These are phyloP conservation scores for Thalassiosira gravida DNA, from an alignment of 352 stramenopile genomes.

Conservation along the genomic window DNA sequence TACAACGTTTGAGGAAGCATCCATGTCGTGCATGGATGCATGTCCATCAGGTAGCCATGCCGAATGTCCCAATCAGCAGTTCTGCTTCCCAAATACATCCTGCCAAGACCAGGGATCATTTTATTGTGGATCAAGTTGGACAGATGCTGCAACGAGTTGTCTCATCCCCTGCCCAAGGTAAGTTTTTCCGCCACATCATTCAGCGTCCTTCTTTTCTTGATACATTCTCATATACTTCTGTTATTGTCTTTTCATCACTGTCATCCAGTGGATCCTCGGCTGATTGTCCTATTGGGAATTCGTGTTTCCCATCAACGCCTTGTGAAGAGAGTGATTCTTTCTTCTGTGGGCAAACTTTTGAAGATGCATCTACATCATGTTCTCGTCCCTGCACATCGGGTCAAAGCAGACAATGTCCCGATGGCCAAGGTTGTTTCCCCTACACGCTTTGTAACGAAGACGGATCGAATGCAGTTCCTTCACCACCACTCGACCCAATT, in stretches of 20 bases:
- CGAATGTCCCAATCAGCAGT: constrained; percentile 43
- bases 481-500: neutral
- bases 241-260: neutral
- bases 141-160: constrained; percentile 53
- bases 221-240: neutral
- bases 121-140: constrained; percentile 58
- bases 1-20: constrained; percentile 37
- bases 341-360: constrained; percentile 57
- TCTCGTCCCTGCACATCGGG: constrained; percentile 42
- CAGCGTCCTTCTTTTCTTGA: constrained; percentile 49
- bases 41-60: constrained; percentile 48
- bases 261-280: constrained; percentile 39
- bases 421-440: constrained; percentile 50
- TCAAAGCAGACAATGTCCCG: constrained; percentile 46
- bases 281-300: constrained; percentile 44
- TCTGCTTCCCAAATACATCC: constrained; percentile 64
- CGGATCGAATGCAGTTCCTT: constrained; percentile 9
- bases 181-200: constrained; percentile 39
- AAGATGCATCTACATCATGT: constrained; percentile 50
- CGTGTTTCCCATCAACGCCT: constrained; percentile 61
- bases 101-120: constrained; percentile 56
- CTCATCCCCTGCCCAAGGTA: constrained; percentile 48
- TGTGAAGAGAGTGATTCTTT: constrained; percentile 53
- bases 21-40: constrained; percentile 46
- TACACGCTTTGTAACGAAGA: constrained; percentile 46